Conservation (phyloP, 202 grass and related monocot species). For the Musa balbisiana region DNA sequence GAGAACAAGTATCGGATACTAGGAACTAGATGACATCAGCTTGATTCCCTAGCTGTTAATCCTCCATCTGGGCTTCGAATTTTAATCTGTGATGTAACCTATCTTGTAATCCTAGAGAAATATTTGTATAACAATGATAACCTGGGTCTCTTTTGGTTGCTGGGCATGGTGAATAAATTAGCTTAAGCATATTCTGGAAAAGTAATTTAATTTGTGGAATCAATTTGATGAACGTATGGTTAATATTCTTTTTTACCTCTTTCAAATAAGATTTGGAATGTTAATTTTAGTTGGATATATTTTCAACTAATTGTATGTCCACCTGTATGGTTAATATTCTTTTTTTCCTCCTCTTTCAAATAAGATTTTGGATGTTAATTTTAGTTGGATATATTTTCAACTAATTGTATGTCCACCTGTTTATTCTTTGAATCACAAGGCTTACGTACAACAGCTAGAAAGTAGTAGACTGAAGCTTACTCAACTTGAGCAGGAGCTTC, state of each 20-base stretch:
- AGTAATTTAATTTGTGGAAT: neutral
- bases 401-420: neutral
- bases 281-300: neutral
- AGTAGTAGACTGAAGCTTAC: constrained; percentile 92
- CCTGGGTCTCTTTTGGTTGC: too few relatives aligned
- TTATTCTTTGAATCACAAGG: constrained; percentile 34
- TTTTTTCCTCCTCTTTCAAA: neutral
- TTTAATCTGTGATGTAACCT: neutral
- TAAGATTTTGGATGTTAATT: constrained; percentile 11
- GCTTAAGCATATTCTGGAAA: neutral
- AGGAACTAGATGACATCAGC: neutral
- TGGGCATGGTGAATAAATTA: too few relatives aligned
- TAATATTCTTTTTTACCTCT: neutral
- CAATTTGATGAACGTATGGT: neutral
- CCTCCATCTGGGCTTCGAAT: neutral
- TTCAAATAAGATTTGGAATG: constrained; percentile 9
- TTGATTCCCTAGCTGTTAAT: neutral
- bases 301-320: neutral
- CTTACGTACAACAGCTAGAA: constrained; percentile 93
- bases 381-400: neutral
- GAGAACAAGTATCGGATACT: neutral
- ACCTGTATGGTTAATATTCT: neutral
- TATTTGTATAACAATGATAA: neutral
- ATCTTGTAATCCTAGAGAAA: neutral
- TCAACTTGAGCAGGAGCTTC: constrained; percentile 88